Evolutionary conservation across 2,329 filamentous ascomycete genomes (phyloP), one percentile per base, ranked within the genome.

Genomic region (Calcarisporium arbuscula): DNA sequence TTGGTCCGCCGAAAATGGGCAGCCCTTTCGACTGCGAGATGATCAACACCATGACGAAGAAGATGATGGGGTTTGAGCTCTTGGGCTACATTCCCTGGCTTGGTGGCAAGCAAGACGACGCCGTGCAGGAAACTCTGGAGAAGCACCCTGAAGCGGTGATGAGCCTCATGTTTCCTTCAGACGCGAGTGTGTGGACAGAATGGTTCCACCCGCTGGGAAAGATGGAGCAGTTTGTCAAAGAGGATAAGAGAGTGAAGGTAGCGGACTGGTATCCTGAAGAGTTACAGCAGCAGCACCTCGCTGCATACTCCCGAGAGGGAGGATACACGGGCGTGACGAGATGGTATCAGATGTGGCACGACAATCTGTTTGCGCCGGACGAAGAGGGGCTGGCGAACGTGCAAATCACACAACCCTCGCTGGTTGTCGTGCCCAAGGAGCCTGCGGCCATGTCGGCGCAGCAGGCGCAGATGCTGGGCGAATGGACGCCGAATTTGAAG

Each of bases 401-500:
- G 5, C 22, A 38, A 14, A 38, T 49, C 17, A 12, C 34, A 5
- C 45, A 49, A 6, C 42, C 52, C 4, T 35, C 39, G 3, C 37
- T 57, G 4, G 45, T 57, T 22, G 32, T 58, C 5, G 45, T 40
- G 1, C 44, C 48, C 5, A 32, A 29, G 6, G 40, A 45, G 5
- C 44, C 48, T 0, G 35, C 35, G 1, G 23, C 32, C 2, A 43
- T 40, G 4, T 36, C 41, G 6, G 11, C 33, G 1, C 49, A 54
- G 28, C 53, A 52, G 28, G 20, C 36, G 8, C 39, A 49, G n/a
- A 51, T 56, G 46, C 18, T 56, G 2, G 36, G 41, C 8, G 35
- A 42, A 6, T 57, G 55, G 54, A 18, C 46, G 2, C 32, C 40
- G 0, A 34, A 65, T 7, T 42, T 72, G 28, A 64, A 60, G 1